phyloP scores from a whole-genome alignment of 345 rosid species.

The Excoecaria agallocha region DNA sequence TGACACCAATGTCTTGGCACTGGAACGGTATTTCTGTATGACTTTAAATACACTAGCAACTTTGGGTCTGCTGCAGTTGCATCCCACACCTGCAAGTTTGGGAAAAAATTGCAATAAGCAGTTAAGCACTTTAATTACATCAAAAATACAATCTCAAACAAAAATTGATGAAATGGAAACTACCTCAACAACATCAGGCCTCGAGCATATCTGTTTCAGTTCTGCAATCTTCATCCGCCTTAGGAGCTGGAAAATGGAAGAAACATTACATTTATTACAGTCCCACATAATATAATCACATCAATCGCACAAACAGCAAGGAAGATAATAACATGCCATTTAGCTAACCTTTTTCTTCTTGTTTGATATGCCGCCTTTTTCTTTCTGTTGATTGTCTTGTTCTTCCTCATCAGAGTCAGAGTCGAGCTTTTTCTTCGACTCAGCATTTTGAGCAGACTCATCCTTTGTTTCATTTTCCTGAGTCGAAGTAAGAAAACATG shows the following conservation, averaged over 20 bases:
- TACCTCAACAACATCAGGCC: conserved; percentile 99
- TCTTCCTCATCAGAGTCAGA: conserved; percentile 84
- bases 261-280: conserved; percentile 1
- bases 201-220: conserved; percentile 84
- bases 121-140: too few species aligned
- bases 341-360: conserved; percentile 72
- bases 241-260: conserved; percentile 55
- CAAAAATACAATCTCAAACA: neutral
- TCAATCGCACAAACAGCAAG: neutral
- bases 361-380: conserved; percentile 75
- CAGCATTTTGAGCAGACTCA: conserved; percentile 61
- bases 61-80: conserved; percentile 98
- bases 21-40: conserved; percentile 92
- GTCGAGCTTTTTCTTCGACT: conserved; percentile 55
- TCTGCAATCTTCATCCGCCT: conserved; percentile 93
- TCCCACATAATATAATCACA: neutral
- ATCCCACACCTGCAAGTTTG: conserved; percentile 87
- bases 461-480: conserved; percentile 66
- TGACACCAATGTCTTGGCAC: conserved; percentile 99
- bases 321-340: neutral
- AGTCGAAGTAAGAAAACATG: neutral
- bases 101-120: too few species aligned
- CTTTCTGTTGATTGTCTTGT: conserved; percentile 63
- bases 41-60: conserved; percentile 85
- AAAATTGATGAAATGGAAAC: neutral